phyloP scores from a whole-genome alignment of 345 rosid genomes.

The Raphanus sativus region DNA sequence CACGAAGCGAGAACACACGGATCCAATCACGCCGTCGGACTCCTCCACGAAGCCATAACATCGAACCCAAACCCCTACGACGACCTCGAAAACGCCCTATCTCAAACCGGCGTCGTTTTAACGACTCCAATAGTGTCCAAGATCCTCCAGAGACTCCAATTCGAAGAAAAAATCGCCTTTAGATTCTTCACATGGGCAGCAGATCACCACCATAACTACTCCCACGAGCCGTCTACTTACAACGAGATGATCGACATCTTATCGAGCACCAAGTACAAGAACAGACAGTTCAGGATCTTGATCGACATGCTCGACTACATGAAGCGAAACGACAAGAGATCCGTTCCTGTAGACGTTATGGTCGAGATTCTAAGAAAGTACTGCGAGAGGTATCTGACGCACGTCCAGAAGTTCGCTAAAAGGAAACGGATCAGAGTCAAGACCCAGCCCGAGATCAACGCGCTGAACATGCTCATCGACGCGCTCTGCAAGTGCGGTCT shows the following conservation, averaged over 20 bases:
- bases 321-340: constrained; percentile 60
- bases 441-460: constrained; percentile 86
- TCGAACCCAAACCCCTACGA: constrained; percentile 46
- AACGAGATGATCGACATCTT: constrained; percentile 80
- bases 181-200: constrained; percentile 88
- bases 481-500: constrained; percentile 83
- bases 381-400: constrained; percentile 73
- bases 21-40: constrained; percentile 45
- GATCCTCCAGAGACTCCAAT: constrained; percentile 64
- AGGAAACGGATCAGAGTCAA: constrained; percentile 83
- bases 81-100: constrained; percentile 65
- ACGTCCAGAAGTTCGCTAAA: constrained; percentile 82
- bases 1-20: constrained; percentile 1
- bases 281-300: constrained; percentile 71
- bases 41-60: constrained; percentile 47
- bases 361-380: constrained; percentile 59
- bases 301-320: constrained; percentile 81
- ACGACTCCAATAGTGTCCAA: constrained; percentile 59
- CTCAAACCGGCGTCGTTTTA: constrained; percentile 49
- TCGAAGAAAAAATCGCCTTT: constrained; percentile 73
- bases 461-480: constrained; percentile 78
- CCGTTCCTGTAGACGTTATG: constrained; percentile 60
- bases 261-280: constrained; percentile 80
- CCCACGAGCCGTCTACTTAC: constrained; percentile 61
- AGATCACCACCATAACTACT: constrained; percentile 55